These are phyloP conservation scores for Castanea crenata DNA, from an alignment of 306 rosid genomes.

Conservation along the genomic window DNA sequence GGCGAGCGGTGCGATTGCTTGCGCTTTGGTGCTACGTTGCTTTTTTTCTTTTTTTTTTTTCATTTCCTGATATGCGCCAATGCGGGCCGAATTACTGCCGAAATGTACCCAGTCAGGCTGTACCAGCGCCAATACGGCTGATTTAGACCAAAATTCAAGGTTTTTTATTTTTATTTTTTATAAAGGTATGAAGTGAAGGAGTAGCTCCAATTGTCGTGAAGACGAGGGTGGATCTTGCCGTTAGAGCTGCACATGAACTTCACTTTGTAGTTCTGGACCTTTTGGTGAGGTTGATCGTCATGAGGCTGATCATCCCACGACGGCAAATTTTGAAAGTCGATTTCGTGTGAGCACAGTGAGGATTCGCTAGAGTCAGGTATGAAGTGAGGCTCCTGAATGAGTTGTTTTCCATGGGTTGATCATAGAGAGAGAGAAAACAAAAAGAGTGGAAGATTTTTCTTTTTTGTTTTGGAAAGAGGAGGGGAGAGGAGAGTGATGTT, in stretches of 20 bases:
- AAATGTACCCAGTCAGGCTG: too few species aligned
- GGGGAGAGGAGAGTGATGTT: neutral
- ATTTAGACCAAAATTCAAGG: too few species aligned
- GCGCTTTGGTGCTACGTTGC: too few species aligned
- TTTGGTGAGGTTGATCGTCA: slow-evolving; percentile 47
- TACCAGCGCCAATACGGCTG: too few species aligned
- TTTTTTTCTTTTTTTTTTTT: too few species aligned
- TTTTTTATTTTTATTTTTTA: too few species aligned
- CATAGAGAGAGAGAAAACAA: neutral
- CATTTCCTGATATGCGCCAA: too few species aligned
- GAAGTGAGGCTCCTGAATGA: slow-evolving; percentile 37
- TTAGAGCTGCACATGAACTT: slow-evolving; percentile 93
- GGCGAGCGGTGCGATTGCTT: too few species aligned
- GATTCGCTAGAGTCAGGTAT: slow-evolving; percentile 85
- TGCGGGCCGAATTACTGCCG: too few species aligned
- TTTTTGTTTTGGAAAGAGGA: neutral
- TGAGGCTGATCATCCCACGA: slow-evolving; percentile 73
- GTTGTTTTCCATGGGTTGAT: slow-evolving; percentile 57
- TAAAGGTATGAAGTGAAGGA: too few species aligned
- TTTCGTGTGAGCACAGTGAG: slow-evolving; percentile 79
- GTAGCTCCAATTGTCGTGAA: slow-evolving; percentile 56
- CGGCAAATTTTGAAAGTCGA: slow-evolving; percentile 78
- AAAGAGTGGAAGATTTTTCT: neutral
- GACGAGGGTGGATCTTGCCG: slow-evolving; percentile 92
- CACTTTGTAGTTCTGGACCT: slow-evolving; percentile 46